Evolutionary conservation across 2,329 filamentous ascomycete genomes (phyloP), one percentile per base, ranked within the genome.

Genomic region (Ampelomyces quisqualis): DNA sequence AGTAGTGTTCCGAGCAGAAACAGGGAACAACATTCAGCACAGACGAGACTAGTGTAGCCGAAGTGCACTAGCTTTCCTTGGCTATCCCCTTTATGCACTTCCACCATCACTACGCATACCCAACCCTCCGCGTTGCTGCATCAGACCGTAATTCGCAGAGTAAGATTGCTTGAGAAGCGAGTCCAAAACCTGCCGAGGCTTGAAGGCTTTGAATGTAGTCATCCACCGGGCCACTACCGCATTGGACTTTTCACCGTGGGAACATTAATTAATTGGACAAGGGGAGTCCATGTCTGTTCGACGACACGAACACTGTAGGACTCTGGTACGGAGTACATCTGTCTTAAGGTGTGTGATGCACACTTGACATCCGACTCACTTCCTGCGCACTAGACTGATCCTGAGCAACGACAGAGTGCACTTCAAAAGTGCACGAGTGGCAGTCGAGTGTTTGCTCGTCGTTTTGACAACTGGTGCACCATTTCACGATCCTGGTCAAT

Each of bases 401-500:
- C n/a, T n/a, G n/a, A n/a, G n/a, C n/a, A n/a, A n/a, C n/a, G n/a
- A n/a, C n/a, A n/a, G n/a, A n/a, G n/a, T n/a, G n/a, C n/a, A n/a
- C n/a, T n/a, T n/a, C n/a, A n/a, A n/a, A n/a, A n/a, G n/a, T n/a
- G n/a, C n/a, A n/a, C n/a, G n/a, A n/a, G n/a, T n/a, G n/a, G n/a
- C n/a, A n/a, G n/a, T n/a, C n/a, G n/a, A n/a, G 19, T 33, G 11
- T 33, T 33, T 23, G 18, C 31, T 23, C 7, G 31, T 14, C 7
- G 31, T 13, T 22, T 7, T 22, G 14, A 33, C 31, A 22, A 18
- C 29, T 17, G 29, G 29, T 17, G 15, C 29, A 28, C 15, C 15
- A 28, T 28, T 14, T 14, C 40, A 38, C 28, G 30, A 31, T 24
- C 40, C 40, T 19, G 15, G 35, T 18, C 19, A 5, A 8, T 28